Base-by-base conservation (phyloP, 1,284 basidiomycete genomes). In the Rhodotorula sp. region DNA sequence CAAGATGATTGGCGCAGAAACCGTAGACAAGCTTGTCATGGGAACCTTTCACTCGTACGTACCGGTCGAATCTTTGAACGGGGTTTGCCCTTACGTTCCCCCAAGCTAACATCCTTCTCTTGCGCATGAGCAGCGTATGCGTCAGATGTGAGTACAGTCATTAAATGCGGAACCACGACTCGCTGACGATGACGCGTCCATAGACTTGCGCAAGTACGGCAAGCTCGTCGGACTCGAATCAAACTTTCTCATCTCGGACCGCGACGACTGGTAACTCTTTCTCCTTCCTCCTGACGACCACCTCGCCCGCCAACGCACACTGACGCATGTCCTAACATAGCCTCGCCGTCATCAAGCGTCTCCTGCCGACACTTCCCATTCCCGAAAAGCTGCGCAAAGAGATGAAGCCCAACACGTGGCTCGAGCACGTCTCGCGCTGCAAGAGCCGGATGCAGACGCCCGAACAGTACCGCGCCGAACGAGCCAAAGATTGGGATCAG, bases 171-270 rank as follows among this genome's bases (percentile, higher is more conserved):
- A 24, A 30, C 1, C 24, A 6, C 12, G 17, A 44, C 42, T 48
- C 59, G 71, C 22, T 10, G 24, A 1, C 26, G 42, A 10, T 0
- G 4, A 4, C 5, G 12, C n/a, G 4, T 26, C 10, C 37, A 6
- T 29, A 62, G 72, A 90, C 77, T 81, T 95, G 42, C 84, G 92
- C 51, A 86, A 85, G 77, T 86, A 92, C 76, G 87, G 86, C 3
- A 82, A 81, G 29, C 78, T 83, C 1, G 87, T 92, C 62, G 85
- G 85, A 0, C 79, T 95, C 3, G 83, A 85, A 59, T 85, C 84
- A 66, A 93, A 91, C 79, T 95, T 95, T 77, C 87, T 89, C 17
- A 89, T 95, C 56, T 89, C 89, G 71, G 91, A 94, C 79, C 84
- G 88, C 0, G 89, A 91, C 55, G 92, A 93, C 81, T 89, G 88